Evolutionary conservation across 2,329 filamentous ascomycete genomes (phyloP).

Genomic region (Trichoderma atroviride): DNA sequence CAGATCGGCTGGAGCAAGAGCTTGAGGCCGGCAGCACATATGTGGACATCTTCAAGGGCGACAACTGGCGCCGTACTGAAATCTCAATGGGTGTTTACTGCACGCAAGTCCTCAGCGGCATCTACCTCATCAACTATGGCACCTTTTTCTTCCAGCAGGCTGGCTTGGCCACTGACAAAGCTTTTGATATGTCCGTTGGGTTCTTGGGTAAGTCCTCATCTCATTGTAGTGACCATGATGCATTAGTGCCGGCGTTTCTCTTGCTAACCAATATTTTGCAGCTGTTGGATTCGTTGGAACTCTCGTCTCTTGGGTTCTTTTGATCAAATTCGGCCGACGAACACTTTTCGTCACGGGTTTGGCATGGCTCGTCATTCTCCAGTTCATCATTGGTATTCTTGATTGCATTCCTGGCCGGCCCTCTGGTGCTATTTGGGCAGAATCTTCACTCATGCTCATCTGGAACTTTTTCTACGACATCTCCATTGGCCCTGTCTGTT

Average conservation of each 20-base stretch:
- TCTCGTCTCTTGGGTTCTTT: slow-evolving; percentile 47
- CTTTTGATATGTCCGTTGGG: slow-evolving; percentile 47
- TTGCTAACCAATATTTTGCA: slow-evolving; percentile 40
- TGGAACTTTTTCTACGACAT: slow-evolving; percentile 50
- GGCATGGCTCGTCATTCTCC: slow-evolving; percentile 44
- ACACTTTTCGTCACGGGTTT: slow-evolving; percentile 46
- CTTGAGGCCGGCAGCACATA: slow-evolving; percentile 45
- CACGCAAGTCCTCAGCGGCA: slow-evolving; percentile 45
- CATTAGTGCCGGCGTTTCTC: slow-evolving; percentile 38
- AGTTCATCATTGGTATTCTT: slow-evolving; percentile 47
- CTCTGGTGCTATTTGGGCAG: slow-evolving; percentile 41
- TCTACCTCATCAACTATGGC: slow-evolving; percentile 44
- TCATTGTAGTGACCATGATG: not conserved
- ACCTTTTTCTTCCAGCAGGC: slow-evolving; percentile 54
- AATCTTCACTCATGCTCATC: slow-evolving; percentile 46
- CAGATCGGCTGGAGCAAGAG: slow-evolving; percentile 48
- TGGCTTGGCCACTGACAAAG: slow-evolving; percentile 43
- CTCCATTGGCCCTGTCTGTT: slow-evolving; percentile 48
- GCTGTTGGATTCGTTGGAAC: slow-evolving; percentile 48
- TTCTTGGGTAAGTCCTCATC: slow-evolving; percentile 28
- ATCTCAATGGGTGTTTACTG: slow-evolving; percentile 49
- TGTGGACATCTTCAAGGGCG: slow-evolving; percentile 52
- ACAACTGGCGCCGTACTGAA: slow-evolving; percentile 50
- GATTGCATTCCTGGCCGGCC: slow-evolving; percentile 52
- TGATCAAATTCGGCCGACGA: slow-evolving; percentile 47